Percentiles rank a stretch among this genome's conserved stretches.
phyloP scores from a whole-genome alignment of 108 stramenopile species.

The Discostella pseudostelligera region DNA sequence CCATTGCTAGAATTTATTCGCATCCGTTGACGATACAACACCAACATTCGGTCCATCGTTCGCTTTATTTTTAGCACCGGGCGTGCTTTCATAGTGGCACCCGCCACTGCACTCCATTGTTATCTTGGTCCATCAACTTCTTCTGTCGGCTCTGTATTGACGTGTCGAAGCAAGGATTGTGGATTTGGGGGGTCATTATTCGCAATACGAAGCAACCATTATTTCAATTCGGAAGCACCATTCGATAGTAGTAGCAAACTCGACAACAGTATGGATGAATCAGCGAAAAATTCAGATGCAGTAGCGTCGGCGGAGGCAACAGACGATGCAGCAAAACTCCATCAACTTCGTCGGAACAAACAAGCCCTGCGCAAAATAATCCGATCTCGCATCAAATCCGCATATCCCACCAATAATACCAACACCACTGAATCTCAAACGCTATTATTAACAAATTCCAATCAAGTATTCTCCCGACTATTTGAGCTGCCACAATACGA shows the following conservation, averaged over 20 bases:
- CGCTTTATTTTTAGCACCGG: too few relatives aligned
- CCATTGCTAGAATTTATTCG: too few relatives aligned
- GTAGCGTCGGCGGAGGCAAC: constrained; percentile 10
- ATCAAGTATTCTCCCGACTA: constrained; percentile 58
- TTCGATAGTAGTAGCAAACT: background rate
- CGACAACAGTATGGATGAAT: background rate
- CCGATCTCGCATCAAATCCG: constrained; percentile 41
- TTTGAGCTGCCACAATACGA: constrained; percentile 66
- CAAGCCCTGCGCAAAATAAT: constrained; percentile 60
- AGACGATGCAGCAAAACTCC: too few relatives aligned
- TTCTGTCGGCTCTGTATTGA: too few relatives aligned
- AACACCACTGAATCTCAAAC: background rate
- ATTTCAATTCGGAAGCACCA: background rate
- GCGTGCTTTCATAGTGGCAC: too few relatives aligned
- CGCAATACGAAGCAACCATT: background rate
- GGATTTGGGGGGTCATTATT: background rate
- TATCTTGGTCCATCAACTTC: too few relatives aligned
- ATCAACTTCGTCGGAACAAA: constrained; percentile 22
- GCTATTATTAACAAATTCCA: constrained; percentile 42
- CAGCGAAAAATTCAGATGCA: constrained; percentile 1
- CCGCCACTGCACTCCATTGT: too few relatives aligned
- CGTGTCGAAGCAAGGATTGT: constrained; percentile 12
- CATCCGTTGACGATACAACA: too few relatives aligned
- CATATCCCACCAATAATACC: constrained; percentile 39
- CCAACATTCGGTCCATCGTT: too few relatives aligned